These are phyloP conservation scores for Pterulicium gracile DNA, from an alignment of 1,284 basidiomycete genomes.

Conservation along the genomic window DNA sequence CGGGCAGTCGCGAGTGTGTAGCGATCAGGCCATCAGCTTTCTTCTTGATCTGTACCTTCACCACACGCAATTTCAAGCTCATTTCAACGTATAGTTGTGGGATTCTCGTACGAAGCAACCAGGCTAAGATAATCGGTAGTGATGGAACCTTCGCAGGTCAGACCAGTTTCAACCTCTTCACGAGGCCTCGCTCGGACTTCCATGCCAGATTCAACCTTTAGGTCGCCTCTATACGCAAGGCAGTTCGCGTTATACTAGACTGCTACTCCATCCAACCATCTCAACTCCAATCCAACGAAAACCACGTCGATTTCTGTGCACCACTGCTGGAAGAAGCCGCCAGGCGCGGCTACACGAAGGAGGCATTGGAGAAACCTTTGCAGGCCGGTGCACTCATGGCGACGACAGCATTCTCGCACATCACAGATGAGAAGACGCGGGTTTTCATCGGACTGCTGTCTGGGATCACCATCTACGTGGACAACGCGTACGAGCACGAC, in stretches of 20 bases:
- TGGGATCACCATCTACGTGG: background rate
- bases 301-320: background rate
- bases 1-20: no score
- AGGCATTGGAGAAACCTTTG: background rate
- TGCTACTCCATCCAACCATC: background rate
- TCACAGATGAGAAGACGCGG: background rate
- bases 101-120: no score
- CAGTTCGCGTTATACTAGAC: background rate
- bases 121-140: no score
- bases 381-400: background rate
- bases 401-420: background rate
- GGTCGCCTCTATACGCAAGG: background rate
- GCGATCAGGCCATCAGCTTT: no score
- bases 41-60: no score
- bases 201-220: no score
- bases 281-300: background rate
- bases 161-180: no score
- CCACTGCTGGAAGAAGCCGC: background rate
- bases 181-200: no score
- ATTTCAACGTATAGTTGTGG: no score
- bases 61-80: no score
- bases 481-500: background rate
- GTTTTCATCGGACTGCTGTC: constrained; percentile 11
- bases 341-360: background rate
- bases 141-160: no score